Conservation (phyloP, 2,329 filamentous ascomycete genomes). For the Dryadomyces quercus-mongolicae region DNA sequence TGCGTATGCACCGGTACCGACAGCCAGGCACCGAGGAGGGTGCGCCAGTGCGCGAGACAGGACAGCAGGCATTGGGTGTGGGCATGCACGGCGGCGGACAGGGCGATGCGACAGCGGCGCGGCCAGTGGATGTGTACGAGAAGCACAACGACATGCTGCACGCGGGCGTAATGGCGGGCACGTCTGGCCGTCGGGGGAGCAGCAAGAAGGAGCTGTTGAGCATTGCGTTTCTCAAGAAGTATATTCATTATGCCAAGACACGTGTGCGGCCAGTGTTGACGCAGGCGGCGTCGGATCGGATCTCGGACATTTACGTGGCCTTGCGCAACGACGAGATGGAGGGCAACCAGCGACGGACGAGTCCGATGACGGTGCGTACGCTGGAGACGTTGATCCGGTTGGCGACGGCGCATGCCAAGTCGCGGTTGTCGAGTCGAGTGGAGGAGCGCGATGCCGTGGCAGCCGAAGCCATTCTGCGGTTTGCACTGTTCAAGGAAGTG, state of each 20-base stretch:
- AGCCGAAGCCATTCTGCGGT: slow-evolving; percentile 81
- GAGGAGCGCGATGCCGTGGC: slow-evolving; percentile 81
- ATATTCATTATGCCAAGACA: slow-evolving; percentile 94
- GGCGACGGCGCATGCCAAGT: slow-evolving; percentile 89
- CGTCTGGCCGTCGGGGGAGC: slow-evolving; percentile 62
- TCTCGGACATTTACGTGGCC: slow-evolving; percentile 81
- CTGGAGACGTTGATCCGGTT: slow-evolving; percentile 97
- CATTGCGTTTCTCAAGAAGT: slow-evolving; percentile 98
- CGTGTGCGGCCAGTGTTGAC: slow-evolving; percentile 83
- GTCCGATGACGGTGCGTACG: slow-evolving; percentile 91
- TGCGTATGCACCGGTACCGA: slow-evolving; percentile 94
- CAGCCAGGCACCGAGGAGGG: slow-evolving; percentile 89
- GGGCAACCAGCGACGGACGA: slow-evolving; percentile 84
- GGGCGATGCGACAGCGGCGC: slow-evolving; percentile 45
- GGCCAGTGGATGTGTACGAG: slow-evolving; percentile 80
- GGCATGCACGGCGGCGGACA: slow-evolving; percentile 58
- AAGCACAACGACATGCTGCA: slow-evolving; percentile 96
- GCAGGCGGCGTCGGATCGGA: slow-evolving; percentile 82
- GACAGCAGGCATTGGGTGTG: slow-evolving; percentile 73
- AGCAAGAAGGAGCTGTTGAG: slow-evolving; percentile 80
- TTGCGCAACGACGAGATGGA: slow-evolving; percentile 93
- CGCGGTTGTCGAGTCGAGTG: slow-evolving; percentile 74
- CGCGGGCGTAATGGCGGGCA: slow-evolving; percentile 69
- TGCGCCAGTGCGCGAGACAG: slow-evolving; percentile 81
- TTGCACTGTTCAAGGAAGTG: slow-evolving; percentile 95